These are phyloP conservation scores for Senecio squalidus DNA, from an alignment of 140 eudicot genomes.

Conservation along the genomic window DNA sequence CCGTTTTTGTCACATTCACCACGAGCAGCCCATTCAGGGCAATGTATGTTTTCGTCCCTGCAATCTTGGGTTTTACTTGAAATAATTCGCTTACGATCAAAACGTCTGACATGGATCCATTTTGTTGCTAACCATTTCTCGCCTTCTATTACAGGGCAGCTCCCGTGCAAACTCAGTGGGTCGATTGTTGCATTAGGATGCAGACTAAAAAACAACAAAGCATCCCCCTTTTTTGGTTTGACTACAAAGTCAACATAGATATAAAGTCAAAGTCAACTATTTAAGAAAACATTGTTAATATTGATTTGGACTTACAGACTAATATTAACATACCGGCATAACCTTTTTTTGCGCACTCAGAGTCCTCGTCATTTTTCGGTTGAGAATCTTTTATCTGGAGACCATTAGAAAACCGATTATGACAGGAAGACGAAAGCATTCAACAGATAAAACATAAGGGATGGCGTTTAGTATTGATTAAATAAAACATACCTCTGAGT, in stretches of 20 bases:
- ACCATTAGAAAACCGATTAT: not conserved
- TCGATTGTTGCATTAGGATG: constrained; percentile 63
- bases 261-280: not conserved
- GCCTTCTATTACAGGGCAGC: constrained; percentile 72
- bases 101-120: constrained; percentile 69
- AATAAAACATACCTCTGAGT: constrained; percentile 33
- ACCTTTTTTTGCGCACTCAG: constrained; percentile 65
- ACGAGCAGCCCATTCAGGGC: constrained; percentile 60
- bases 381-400: constrained; percentile 40
- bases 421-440: not conserved
- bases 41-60: constrained; percentile 21
- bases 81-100: constrained; percentile 15
- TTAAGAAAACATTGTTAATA: not conserved
- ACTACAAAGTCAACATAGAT: constrained; percentile 31
- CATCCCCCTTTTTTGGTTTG: constrained; percentile 71
- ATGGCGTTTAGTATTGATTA: not conserved
- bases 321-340: constrained; percentile 44
- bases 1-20: constrained; percentile 78
- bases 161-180: constrained; percentile 50
- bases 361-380: constrained; percentile 45
- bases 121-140: constrained; percentile 90
- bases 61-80: constrained; percentile 10
- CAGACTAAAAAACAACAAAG: constrained; percentile 59
- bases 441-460: not conserved
- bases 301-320: not conserved